Evolutionary conservation across 2,329 filamentous ascomycete species (phyloP), one percentile per base, ranked within the genome.

Genomic region (Phaeosphaeriaceae sp.): DNA sequence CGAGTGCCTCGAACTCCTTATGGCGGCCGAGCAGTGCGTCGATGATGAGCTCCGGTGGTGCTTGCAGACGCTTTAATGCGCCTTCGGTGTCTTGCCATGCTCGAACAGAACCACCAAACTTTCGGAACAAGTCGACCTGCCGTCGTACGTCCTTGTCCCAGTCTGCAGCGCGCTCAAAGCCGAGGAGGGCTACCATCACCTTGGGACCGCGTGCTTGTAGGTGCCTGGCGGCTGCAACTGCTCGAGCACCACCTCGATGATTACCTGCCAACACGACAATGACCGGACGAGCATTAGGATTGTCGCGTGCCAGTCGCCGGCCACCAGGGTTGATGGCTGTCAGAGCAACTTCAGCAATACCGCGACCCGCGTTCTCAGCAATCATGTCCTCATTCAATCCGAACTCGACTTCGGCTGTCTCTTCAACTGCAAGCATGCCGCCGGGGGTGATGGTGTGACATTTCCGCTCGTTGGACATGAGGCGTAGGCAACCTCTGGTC

Each of bases 241-340:
- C 92, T 57, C 94, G 86, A 40, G 91, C 89, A 41, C 94, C 93
- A 0, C 90, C 93, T 65, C 92, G 92, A 77, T 97, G 94, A 76
- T 97, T 98, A n/a, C 95, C 94, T 0, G 92, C 93, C n/a, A 98
- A 83, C 7, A 98, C 87, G 21, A 96, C 88, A 50, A 89, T 82
- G 7, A 87, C 85, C 0, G 85, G 84, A 27, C 83, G 79, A 17
- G 82, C 78, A 40, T 82, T 79, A 49, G 81, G 78, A 51, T 79
- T 74, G 15, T 79, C 72, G 65, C 81, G 49, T 74, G 83, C 48
- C 80, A 86, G 48, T 84, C 83, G 76, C 81, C 87, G 72, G 84
- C 86, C 50, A 83, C 88, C 57, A 83, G 81, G 76, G 65, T 83
- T 78, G 47, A 96, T 81, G 11, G 91, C 86, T 50, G 83, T 84